Evolutionary conservation across 805 yeast genomes (phyloP).

Genomic region (Ogataea nakhonphanomensis): DNA sequence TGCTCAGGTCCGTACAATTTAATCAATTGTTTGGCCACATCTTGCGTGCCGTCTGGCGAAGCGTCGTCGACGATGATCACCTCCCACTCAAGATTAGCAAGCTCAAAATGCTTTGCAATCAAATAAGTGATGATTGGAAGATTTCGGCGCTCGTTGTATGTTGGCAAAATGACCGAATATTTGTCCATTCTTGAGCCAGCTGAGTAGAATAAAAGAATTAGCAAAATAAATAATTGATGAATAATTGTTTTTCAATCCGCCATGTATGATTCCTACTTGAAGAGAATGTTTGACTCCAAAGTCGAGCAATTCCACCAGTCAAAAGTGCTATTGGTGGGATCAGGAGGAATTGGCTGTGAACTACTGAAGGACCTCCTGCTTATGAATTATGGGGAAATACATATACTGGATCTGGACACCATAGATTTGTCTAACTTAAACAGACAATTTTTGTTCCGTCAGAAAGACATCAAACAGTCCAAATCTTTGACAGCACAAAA

Average conservation of each 20-base stretch:
- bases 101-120: conserved; percentile 62
- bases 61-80: conserved; percentile 73
- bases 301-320: conserved; percentile 34
- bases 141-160: conserved; percentile 70
- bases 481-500: conserved; percentile 82
- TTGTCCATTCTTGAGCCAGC: conserved; percentile 35
- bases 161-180: conserved; percentile 73
- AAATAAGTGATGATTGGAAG: conserved; percentile 69
- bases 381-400: conserved; percentile 82
- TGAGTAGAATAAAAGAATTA: conserved; percentile 1
- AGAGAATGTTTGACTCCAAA: conserved; percentile 42
- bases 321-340: conserved; percentile 81
- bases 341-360: conserved; percentile 97
- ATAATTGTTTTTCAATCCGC: background rate
- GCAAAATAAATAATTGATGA: conserved; percentile 1
- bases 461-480: conserved; percentile 83
- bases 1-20: conserved; percentile 56
- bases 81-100: conserved; percentile 63
- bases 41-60: conserved; percentile 82
- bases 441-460: conserved; percentile 87
- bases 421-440: conserved; percentile 90
- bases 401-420: conserved; percentile 92
- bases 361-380: conserved; percentile 74
- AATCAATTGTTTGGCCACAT: conserved; percentile 59
- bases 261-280: conserved; percentile 32